Evolutionary conservation across 1,284 basidiomycete species (phyloP).

Genomic region (Marasmius tenuissimus): DNA sequence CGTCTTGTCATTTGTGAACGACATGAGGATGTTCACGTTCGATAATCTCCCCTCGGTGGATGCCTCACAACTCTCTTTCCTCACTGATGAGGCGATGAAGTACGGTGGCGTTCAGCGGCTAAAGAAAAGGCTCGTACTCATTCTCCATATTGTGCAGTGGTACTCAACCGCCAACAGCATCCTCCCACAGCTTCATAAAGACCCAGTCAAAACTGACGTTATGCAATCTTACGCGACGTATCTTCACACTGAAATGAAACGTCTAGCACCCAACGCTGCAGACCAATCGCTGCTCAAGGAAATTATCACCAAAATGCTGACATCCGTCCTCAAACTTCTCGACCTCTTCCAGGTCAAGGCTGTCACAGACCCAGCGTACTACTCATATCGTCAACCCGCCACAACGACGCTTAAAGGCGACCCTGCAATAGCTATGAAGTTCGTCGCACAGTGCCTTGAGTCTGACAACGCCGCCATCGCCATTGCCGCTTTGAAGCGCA

Average conservation of each 20-base stretch:
- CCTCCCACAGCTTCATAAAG: background rate
- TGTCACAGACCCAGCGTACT: background rate
- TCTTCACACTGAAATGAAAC: background rate
- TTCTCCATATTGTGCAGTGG: background rate
- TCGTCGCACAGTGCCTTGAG: background rate
- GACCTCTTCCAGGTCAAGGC: background rate
- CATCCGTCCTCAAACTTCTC: background rate
- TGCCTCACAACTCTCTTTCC: background rate
- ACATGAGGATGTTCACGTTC: background rate
- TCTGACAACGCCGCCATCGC: background rate
- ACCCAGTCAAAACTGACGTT: background rate
- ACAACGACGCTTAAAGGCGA: background rate
- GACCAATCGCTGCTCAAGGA: background rate
- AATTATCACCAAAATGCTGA: background rate
- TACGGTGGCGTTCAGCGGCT: background rate
- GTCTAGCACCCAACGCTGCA: background rate
- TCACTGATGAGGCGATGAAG: background rate
- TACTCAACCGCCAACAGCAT: background rate
- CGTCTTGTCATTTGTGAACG: background rate
- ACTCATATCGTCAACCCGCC: background rate
- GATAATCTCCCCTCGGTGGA: background rate
- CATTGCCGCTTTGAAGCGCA: background rate
- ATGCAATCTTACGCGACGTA: background rate
- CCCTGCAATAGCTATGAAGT: background rate
- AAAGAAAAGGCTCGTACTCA: background rate